Evolutionary conservation across 2,329 filamentous ascomycete genomes (phyloP), one percentile per base, ranked within the genome.

Genomic region (Westerdykella sp.): DNA sequence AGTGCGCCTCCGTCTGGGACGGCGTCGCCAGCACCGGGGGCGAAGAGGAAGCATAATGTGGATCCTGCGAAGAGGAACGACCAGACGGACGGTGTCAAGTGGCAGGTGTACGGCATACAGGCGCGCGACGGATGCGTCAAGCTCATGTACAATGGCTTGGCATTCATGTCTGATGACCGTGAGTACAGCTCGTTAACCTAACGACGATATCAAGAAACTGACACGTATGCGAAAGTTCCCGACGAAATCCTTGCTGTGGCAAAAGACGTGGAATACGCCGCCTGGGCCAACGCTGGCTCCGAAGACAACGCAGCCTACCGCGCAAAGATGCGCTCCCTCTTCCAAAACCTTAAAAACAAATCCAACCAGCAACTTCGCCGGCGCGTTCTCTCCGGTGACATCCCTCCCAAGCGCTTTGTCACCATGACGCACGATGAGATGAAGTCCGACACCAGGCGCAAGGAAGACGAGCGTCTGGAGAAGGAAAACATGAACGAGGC

Each of bases 401-500:
- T 97, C 46, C 54, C 77, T 0, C 73, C 89, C 1, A 78, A 81
- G 2, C 74, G 75, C 30, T 94, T 98, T 56, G 89, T 95, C 44
- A 73, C 74, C 58, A 95, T 98, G 93, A 79, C 81, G 7, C 83
- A 87, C 57, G 86, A 95, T 43, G 91, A 97, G 67, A 80, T 98
- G 64, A 94, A 94, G 73, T 93, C 86, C 38, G 84, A 83, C 39
- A 83, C 93, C 67, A 85, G 87, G 69, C 81, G 83, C 48, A 81
- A 80, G 57, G 79, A 84, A 61, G 89, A 96, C 55, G 73, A 79
- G 55, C 81, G 81, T 66, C 77, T 95, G 40, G 78, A 89, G 64
- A 81, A 86, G 69, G 88, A 96, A 70, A 98, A 98, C 69, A 90
- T 97, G 86, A 89, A 89, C 73, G 88, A 91, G 69, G 88, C 93